Conservation (phyloP, 345 rosid genomes). For the thale cress (Arabidopsis thaliana) region TAIR10.1 NC_003076.8:1772501-1773000, state of each 20-base stretch:
- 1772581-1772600: conserved; percentile 48
- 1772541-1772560: not conserved
- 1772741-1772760: conserved; percentile 43
- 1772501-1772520: not conserved
- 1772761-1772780: conserved; percentile 37
- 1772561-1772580: conserved; percentile 38
- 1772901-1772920: conserved; percentile 40
- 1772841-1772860: conserved; percentile 41
- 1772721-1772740: conserved; percentile 44
- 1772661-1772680: conserved; percentile 59
- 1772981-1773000: conserved; percentile 34
- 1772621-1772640: conserved; percentile 71
- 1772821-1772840: conserved; percentile 25
- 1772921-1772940: conserved; percentile 39
- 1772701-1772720: conserved; percentile 38
- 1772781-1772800: not conserved
- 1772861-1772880: conserved; percentile 22
- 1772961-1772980: conserved; percentile 28
- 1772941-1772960: conserved; percentile 31
- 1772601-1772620: conserved; percentile 66
- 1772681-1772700: conserved; percentile 50
- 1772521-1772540: not conserved
- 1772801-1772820: conserved; percentile 26
- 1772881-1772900: conserved; percentile 30
- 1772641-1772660: conserved; percentile 62